These are phyloP conservation scores for Solanum paucissectum DNA, from an alignment of 257 asterid species.

Conservation along the genomic window DNA sequence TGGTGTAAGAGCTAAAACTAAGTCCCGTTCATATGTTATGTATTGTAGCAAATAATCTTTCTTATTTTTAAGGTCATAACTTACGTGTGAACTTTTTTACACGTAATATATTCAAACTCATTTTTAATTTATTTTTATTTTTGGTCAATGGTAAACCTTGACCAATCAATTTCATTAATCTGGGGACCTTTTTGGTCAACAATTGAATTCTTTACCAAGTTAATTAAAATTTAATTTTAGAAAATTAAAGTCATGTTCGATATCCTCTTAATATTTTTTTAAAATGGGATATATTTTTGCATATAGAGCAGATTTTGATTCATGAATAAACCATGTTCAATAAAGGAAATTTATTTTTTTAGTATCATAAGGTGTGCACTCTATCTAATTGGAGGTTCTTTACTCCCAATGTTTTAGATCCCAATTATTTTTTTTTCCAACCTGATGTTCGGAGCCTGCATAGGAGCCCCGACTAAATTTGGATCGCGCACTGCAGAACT, in stretches of 20 bases:
- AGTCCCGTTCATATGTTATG: not conserved
- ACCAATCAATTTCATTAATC: not conserved
- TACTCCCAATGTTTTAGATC: not conserved
- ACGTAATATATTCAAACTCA: not conserved
- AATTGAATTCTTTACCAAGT: not conserved
- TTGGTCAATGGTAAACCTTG: not conserved
- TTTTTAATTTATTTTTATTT: not conserved
- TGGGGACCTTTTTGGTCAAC: not conserved
- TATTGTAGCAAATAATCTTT: not conserved
- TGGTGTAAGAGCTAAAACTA: too few species aligned
- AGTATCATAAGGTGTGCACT: not conserved
- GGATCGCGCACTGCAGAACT: accelerated
- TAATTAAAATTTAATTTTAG: not conserved
- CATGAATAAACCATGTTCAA: not conserved
- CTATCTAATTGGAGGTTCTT: not conserved
- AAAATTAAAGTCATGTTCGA: not conserved
- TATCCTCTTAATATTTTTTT: not conserved
- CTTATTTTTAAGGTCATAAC: not conserved
- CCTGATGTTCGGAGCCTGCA: too few species aligned
- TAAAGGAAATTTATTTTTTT: not conserved
- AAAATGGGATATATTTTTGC: not conserved
- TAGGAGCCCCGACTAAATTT: too few species aligned
- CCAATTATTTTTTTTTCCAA: not conserved
- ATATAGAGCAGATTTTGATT: not conserved
- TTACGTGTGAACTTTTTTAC: not conserved